These are phyloP conservation scores for Trichosporon inkin DNA, from an alignment of 1,284 basidiomycete species.

Conservation along the genomic window DNA sequence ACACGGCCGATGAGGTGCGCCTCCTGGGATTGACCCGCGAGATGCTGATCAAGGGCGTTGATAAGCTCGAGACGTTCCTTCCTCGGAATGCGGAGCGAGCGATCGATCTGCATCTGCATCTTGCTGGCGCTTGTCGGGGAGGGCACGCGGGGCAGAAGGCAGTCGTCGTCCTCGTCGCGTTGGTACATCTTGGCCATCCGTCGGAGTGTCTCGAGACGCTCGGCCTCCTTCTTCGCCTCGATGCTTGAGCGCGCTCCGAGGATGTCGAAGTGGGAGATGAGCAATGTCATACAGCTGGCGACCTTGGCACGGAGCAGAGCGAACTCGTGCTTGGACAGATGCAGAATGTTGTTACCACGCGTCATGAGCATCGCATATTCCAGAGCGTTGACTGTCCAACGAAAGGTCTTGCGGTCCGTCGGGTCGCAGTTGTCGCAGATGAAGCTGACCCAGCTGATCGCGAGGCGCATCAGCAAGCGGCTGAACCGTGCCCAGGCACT, in stretches of 20 bases:
- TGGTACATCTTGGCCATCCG: conserved; percentile 60
- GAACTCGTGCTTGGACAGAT: conserved; percentile 83
- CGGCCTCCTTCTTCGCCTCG: conserved; percentile 83
- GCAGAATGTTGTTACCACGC: conserved; percentile 81
- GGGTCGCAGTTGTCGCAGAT: conserved; percentile 98
- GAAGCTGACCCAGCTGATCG: conserved; percentile 96
- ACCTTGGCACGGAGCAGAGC: conserved; percentile 85
- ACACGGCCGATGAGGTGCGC: conserved; percentile 80
- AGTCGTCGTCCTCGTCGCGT: conserved; percentile 53
- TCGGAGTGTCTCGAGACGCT: conserved; percentile 69
- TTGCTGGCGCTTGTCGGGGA: conserved; percentile 31
- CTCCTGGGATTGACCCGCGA: conserved; percentile 62
- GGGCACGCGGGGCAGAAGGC: conserved; percentile 35
- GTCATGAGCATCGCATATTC: conserved; percentile 92
- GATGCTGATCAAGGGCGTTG: conserved; percentile 59
- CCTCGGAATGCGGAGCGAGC: conserved; percentile 66
- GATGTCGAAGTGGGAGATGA: conserved; percentile 97
- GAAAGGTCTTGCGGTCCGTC: conserved; percentile 92
- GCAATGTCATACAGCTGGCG: conserved; percentile 89
- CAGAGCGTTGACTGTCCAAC: conserved; percentile 95
- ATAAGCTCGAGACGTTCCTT: conserved; percentile 63
- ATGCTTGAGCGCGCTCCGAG: conserved; percentile 83
- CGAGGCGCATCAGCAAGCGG: conserved; percentile 73
- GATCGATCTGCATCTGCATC: conserved; percentile 50
- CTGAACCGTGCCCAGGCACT: conserved; percentile 70